Percentiles rank a stretch among this genome's conserved stretches.
Evolutionary conservation across 2,329 filamentous ascomycete species (phyloP).

Genomic region (Diplodia mutila): DNA sequence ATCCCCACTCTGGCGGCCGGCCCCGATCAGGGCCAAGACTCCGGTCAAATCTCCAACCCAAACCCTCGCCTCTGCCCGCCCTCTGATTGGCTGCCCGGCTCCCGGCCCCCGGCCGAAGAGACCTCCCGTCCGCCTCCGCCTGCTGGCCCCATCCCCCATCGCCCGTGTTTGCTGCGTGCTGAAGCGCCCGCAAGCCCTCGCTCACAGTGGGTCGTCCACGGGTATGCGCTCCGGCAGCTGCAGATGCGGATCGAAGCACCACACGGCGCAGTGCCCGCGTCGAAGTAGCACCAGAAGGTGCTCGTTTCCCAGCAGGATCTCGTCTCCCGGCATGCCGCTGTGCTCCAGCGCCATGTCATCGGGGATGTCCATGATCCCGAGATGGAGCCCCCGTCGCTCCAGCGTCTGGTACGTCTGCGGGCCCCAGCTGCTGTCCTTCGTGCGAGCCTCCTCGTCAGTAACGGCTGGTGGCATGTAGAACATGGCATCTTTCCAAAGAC

Average conservation of each 20-base stretch:
- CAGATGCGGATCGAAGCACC: conserved; percentile 27
- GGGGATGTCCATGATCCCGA: conserved; percentile 18
- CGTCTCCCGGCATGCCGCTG: conserved; percentile 12
- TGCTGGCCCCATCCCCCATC: not conserved
- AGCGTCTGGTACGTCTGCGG: conserved; percentile 20
- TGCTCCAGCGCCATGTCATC: conserved; percentile 8
- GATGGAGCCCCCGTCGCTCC: not conserved
- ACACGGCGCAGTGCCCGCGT: conserved; percentile 5
- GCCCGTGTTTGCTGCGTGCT: not conserved
- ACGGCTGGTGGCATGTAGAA: conserved; percentile 14
- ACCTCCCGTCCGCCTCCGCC: not conserved
- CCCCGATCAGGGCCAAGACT: conserved; percentile 12
- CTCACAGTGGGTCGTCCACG: conserved; percentile 6
- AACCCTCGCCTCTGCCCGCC: not conserved
- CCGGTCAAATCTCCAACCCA: not conserved
- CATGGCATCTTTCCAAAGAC: conserved; percentile 11
- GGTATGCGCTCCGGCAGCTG: conserved; percentile 14
- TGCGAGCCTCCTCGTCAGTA: conserved; percentile 15
- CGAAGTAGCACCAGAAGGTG: conserved; percentile 19
- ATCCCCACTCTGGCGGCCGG: conserved; percentile 3
- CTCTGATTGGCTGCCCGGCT: conserved; percentile 5
- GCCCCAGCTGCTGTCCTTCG: conserved; percentile 12
- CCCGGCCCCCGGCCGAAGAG: not conserved
- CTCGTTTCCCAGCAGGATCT: conserved; percentile 22
- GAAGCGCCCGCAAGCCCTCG: not conserved